phyloP scores from a whole-genome alignment of 805 yeast genomes.

The Hanseniaspora pseudoguilliermondii region DNA sequence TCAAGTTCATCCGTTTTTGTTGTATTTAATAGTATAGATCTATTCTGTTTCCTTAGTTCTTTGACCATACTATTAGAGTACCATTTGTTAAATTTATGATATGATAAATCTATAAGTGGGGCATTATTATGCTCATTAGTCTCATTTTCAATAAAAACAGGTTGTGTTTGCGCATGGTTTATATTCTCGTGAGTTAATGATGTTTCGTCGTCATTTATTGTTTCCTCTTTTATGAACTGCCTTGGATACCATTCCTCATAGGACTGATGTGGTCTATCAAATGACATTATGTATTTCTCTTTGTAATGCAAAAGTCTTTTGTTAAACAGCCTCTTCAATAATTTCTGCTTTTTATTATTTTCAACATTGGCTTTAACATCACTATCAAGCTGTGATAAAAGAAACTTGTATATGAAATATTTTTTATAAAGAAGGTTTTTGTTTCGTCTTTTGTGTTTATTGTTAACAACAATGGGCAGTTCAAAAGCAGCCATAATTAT shows the following conservation, averaged over 20 bases:
- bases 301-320: slow-evolving; percentile 13
- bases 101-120: background rate
- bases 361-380: background rate
- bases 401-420: background rate
- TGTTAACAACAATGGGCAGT: slow-evolving; percentile 13
- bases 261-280: slow-evolving; percentile 24
- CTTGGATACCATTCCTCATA: slow-evolving; percentile 23
- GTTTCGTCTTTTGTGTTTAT: slow-evolving; percentile 6
- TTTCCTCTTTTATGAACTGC: background rate
- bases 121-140: background rate
- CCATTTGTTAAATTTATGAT: slow-evolving; percentile 4
- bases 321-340: background rate
- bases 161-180: background rate
- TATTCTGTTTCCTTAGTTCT: slow-evolving; percentile 5
- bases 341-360: background rate
- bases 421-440: slow-evolving; percentile 8
- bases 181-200: background rate
- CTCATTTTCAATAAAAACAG: background rate
- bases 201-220: background rate
- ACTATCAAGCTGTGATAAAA: background rate
- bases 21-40: background rate
- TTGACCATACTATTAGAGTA: background rate
- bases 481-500: slow-evolving; percentile 9
- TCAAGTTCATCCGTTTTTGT: slow-evolving; percentile 5
- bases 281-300: slow-evolving; percentile 19